Conservation (phyloP, 257 asterid species). For the Osmanthus fragrans region DNA sequence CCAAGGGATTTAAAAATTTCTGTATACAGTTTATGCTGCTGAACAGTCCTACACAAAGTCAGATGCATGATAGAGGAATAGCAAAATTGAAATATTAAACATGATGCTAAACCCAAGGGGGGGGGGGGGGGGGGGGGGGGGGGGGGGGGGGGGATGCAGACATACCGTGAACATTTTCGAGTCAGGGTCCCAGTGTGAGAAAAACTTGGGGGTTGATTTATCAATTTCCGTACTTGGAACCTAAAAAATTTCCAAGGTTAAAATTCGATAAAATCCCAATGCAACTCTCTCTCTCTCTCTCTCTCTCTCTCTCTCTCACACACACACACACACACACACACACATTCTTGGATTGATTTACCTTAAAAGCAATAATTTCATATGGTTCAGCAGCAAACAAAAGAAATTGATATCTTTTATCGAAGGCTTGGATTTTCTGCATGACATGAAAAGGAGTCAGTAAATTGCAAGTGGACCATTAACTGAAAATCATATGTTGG, state of each 20-base stretch:
- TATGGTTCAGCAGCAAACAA: constrained; percentile 97
- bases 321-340: not conserved
- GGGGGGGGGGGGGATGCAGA: not conserved
- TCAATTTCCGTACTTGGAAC: constrained; percentile 96
- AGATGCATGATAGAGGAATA: constrained; percentile 3
- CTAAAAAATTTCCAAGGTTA: constrained; percentile 29
- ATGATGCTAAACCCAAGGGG: not conserved
- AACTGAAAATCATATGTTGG: not conserved
- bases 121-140: not conserved
- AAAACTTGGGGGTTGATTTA: constrained; percentile 95
- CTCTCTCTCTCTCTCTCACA: no score
- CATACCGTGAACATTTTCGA: constrained; percentile 94
- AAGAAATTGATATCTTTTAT: constrained; percentile 84
- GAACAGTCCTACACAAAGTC: not conserved
- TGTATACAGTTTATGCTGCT: not conserved
- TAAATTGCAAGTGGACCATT: not conserved
- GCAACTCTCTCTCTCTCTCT: not conserved
- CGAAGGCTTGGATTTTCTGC: constrained; percentile 83
- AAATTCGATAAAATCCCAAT: constrained; percentile 9
- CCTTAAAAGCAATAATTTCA: constrained; percentile 91
- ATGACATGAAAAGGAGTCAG: constrained; percentile 4
- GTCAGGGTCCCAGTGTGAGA: constrained; percentile 98
- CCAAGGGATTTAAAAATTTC: not conserved
- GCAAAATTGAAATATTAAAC: not conserved
- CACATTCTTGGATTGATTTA: constrained; percentile 19